Conservation (phyloP, 2,329 filamentous ascomycete species). For the Cytospora leucostoma region DNA sequence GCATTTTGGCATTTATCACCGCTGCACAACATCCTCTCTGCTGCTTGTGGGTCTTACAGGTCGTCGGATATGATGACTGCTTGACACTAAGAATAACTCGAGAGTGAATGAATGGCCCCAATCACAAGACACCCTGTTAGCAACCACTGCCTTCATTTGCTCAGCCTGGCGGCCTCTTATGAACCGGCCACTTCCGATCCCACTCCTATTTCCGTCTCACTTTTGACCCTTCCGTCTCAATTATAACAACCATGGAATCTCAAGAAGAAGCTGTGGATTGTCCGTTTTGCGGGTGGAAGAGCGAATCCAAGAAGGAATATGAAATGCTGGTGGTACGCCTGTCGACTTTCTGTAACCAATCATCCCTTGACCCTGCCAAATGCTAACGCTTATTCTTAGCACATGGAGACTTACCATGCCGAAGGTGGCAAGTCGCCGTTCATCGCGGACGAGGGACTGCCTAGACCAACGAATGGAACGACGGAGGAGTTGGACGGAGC, state of each 20-base stretch:
- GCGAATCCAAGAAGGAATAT: constrained; percentile 35
- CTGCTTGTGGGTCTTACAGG: constrained; percentile 13
- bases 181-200: neutral
- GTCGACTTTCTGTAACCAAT: constrained; percentile 5
- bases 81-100: constrained; percentile 21
- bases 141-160: neutral
- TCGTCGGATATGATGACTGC: constrained; percentile 20
- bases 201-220: neutral
- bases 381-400: constrained; percentile 30
- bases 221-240: neutral
- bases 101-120: constrained; percentile 4
- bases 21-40: neutral
- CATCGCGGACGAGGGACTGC: constrained; percentile 22
- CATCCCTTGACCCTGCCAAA: neutral
- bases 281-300: constrained; percentile 42
- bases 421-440: constrained; percentile 33
- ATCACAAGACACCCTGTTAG: constrained; percentile 9
- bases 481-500: constrained; percentile 28
- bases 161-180: constrained; percentile 2
- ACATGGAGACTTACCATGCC: constrained; percentile 35
- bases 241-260: constrained; percentile 1
- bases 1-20: neutral
- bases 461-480: constrained; percentile 27
- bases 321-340: constrained; percentile 40
- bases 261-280: constrained; percentile 31